Base-by-base conservation (phyloP, 73 alveolate species). In the Strombidium stylifer region DNA sequence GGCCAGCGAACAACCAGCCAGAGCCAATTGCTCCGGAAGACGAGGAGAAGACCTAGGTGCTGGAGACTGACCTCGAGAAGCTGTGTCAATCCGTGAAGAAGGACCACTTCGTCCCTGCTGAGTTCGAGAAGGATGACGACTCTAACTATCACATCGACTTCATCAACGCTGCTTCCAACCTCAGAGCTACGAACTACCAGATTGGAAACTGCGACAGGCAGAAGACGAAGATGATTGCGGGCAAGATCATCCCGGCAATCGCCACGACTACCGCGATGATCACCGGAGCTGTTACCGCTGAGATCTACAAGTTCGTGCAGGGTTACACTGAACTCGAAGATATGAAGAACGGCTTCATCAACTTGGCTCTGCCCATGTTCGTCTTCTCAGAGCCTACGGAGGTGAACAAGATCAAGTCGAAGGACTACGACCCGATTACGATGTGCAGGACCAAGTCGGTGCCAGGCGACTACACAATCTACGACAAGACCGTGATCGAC, bases 201-300 rank as follows among this genome's bases (percentile, higher is more conserved):
- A 85, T 94, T 20, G 75, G 67, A 28, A 94, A 88, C 55, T 73
- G 89, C 51, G 96, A 90, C 50, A 68, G 85, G 31, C 65, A 74
- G 73, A 91, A 94, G 84, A 75, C 95, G 27, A 94, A 94, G 84
- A 70, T 92, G 91, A 92, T 92, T n/a, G 98, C 98, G 6, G 99
- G 99, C 18, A 97, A 96, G 87, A 97, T 97, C 55, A 94, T 97
- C 55, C 99, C 99, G 18, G 99, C 99, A 39, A 92, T 97, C 26
- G 99, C 99, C 30, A 95, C 99, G 35, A 97, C 99, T 18, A 97
- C 99, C 41, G 99, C 99, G 15, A 91, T 96, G 93, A 87, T 92
- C 67, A 91, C 98, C 15, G 99, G 99, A 8, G 74, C 91, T 54
- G 99, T 91, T 6, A 72, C 93, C 27, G 69, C 70, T 36, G 94